Base-by-base conservation (phyloP, 345 rosid species). In the Streptanthus diversifolius region DNA sequence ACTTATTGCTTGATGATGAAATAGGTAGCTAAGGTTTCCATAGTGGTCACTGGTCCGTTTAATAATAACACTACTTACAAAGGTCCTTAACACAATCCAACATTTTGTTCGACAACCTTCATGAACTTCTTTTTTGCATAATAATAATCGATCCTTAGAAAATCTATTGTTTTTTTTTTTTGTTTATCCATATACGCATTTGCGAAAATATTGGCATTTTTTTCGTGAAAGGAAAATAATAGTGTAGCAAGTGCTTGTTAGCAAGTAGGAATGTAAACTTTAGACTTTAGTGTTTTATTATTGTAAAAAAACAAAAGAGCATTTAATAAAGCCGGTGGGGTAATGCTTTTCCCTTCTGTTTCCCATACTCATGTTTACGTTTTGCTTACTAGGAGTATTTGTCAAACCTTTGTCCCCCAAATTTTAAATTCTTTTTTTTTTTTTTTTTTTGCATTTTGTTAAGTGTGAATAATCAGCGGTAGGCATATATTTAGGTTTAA, bases 31-130 rank as follows among this genome's bases (percentile, higher is more conserved):
- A 51, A 39, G 40, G 70, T 72, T 63, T 21, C 61, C 30, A 15
- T 62, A 63, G 63, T 72, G 70, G 67, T 39, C 75, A 71, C 75
- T 71, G 59, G 63, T 62, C 52, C 63, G 18, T 72, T 36, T 40
- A 63, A 72, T 53, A 11, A 53, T 63, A 19, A 72, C 63, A 41
- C 37, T 72, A 72, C 76, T 44, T 63, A 30, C 67, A 62, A 72
- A 52, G 69, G 15, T 72, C 27, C 63, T 62, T 52, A 53, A 44
- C 51, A 54, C 70, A 63, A 14, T 24, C 51, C 68, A 71, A 30
- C 22, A 60, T 60, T 36, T 60, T 5, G 12, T 47, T 67, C 37
- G 62, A 39, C 40, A 53, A 25, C 48, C 15, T 66, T 52, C 49
- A 10, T 52, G 61, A 14, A 24, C 12, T 10, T 33, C 49, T 35